These are phyloP conservation scores for Obba rivulosa DNA, from an alignment of 768 basidiomycete genomes.

Conservation along the genomic window DNA sequence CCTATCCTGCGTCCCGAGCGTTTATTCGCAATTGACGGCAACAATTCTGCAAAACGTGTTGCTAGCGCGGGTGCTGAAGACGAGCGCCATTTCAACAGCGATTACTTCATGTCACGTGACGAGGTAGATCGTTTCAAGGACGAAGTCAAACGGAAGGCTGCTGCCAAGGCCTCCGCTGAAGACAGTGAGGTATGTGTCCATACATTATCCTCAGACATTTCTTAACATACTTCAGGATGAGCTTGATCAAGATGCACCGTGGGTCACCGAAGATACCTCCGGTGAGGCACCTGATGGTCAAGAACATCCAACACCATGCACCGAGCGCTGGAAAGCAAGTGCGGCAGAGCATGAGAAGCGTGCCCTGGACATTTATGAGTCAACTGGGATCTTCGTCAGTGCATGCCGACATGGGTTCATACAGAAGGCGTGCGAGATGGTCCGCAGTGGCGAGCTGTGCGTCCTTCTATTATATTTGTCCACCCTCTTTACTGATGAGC, in stretches of 20 bases:
- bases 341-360: constrained; percentile 23
- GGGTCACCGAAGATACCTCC: constrained; percentile 6
- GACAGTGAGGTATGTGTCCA: too few species aligned
- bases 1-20: constrained; percentile 7
- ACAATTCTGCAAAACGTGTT: constrained; percentile 20
- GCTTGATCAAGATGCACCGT: neutral
- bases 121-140: constrained; percentile 26
- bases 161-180: neutral
- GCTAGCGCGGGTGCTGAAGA: constrained; percentile 17
- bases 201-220: too few species aligned
- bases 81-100: constrained; percentile 14
- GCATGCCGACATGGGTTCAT: constrained; percentile 18
- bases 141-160: constrained; percentile 22
- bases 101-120: constrained; percentile 21
- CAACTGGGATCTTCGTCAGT: constrained; percentile 33
- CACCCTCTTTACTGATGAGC: neutral
- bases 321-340: constrained; percentile 28
- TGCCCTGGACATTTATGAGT: constrained; percentile 32
- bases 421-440: constrained; percentile 13
- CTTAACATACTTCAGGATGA: too few species aligned
- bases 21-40: constrained; percentile 11
- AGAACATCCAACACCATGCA: constrained; percentile 14
- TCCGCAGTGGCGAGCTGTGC: constrained; percentile 15
- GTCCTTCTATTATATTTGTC: too few species aligned
- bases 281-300: constrained; percentile 13